Percentiles rank a stretch among this genome's conserved stretches.
Evolutionary conservation across 225 moss, liverwort and hornwort species (phyloP).

Genomic region (Pseudisothecium myosuroides): DNA sequence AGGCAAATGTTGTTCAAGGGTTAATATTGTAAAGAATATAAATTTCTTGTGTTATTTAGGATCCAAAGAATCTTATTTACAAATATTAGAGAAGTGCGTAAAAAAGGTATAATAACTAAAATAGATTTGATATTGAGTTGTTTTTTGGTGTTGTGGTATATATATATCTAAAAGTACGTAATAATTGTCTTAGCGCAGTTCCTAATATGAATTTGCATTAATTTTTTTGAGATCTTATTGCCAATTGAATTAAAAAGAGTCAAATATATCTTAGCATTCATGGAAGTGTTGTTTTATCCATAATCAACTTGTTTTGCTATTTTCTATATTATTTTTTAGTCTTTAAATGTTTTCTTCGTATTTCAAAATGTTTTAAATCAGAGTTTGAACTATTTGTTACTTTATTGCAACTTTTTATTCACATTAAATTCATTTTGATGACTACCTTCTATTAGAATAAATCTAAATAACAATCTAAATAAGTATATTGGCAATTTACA

Average conservation of each 20-base stretch:
- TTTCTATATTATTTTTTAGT: not conserved
- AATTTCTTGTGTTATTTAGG: not conserved
- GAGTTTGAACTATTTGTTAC: not conserved
- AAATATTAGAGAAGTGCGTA: fast-evolving
- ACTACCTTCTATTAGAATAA: not conserved
- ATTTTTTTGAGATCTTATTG: fast-evolving
- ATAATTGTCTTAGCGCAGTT: not conserved
- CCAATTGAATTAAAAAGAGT: not conserved
- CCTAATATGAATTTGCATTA: no score
- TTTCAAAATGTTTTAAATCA: not conserved
- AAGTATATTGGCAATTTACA: not conserved
- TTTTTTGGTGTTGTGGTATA: not conserved
- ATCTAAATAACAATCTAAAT: not conserved
- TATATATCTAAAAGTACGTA: fast-evolving
- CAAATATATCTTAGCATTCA: not conserved
- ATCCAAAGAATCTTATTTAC: not conserved
- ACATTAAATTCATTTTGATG: not conserved
- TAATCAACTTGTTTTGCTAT: not conserved
- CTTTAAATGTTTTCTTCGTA: fast-evolving
- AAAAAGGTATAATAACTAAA: not conserved
- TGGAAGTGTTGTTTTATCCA: not conserved
- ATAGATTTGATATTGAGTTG: not conserved
- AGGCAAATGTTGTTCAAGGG: fast-evolving
- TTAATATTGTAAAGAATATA: no score
- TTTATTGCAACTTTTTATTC: not conserved